These are phyloP conservation scores for Chlamydomonas eustigma DNA, from an alignment of 139 green algal species.

Conservation along the genomic window DNA sequence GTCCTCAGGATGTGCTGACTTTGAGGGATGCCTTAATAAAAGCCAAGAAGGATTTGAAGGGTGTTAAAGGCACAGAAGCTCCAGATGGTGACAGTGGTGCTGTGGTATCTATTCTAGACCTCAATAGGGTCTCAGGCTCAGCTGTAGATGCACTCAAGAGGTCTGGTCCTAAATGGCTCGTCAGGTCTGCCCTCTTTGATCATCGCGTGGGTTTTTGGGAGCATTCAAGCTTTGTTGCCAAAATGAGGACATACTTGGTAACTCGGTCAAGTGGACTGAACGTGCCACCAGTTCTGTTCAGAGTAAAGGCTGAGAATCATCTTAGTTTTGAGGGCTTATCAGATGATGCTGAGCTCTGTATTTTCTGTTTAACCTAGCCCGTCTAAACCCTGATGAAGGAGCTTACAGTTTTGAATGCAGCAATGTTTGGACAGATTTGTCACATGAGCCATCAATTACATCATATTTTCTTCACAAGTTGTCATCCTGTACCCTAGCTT, in stretches of 20 bases:
- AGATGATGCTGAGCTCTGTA: slow-evolving; percentile 1
- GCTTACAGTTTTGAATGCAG: too few species aligned
- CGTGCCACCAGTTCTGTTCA: neutral
- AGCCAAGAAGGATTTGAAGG: neutral
- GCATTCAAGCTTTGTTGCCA: neutral
- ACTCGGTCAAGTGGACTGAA: neutral
- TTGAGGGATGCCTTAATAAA: too few species aligned
- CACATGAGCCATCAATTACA: too few species aligned
- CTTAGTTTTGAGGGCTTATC: neutral
- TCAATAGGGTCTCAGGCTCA: too few species aligned
- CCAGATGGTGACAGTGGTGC: neutral
- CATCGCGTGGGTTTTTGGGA: neutral
- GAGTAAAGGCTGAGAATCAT: neutral
- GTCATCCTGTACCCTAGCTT: too few species aligned
- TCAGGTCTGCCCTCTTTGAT: neutral
- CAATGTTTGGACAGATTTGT: too few species aligned
- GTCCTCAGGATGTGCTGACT: too few species aligned
- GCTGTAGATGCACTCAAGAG: too few species aligned
- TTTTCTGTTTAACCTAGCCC: neutral
- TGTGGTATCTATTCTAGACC: too few species aligned
- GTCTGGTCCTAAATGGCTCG: neutral
- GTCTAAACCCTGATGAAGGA: too few species aligned
- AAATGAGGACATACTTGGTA: too few species aligned
- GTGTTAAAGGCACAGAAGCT: neutral
- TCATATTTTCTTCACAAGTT: too few species aligned